Evolutionary conservation across 2,329 filamentous ascomycete species (phyloP), one percentile per base, ranked within the genome.

Genomic region (Colletotrichum falcatum): DNA sequence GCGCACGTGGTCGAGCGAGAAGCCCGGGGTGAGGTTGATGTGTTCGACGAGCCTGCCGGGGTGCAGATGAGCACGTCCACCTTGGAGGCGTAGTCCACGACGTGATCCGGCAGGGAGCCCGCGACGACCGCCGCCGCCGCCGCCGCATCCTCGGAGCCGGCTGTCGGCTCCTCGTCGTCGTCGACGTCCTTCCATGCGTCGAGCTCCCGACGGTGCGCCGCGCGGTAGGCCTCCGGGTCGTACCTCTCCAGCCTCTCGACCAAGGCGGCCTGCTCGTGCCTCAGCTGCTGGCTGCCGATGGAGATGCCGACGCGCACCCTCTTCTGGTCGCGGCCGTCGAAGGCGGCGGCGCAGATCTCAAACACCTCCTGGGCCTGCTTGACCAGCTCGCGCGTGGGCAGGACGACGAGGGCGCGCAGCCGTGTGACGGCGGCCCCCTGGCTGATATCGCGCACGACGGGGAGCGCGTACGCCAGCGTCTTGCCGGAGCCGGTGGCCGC

Each of bases 401-500:
- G 90, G 1, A 99, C 91, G 56, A 99, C 89, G 0, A 99, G 81
- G 0, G 91, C 95, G 48, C 93, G 88, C 11, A 99, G 82, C 65
- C 88, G 88, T 0, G 92, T 92, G 14, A 90, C 86, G 28, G 83
- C 82, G 18, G n/a, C n/a, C n/a, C 87, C 87, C 39, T 88, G 84
- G 74, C 91, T 91, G 59, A 99, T 83, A 61, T 92, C 90, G 55
- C 94, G 89, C 5, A 97, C 87, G 69, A 99, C 90, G 0, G 96
- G 96, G 3, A 99, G 83, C 0, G 95, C 89, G 77, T 99, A 99
- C 0, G 95, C 92, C 20, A 99, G 81, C 0, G 96, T 99, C 79
- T 99, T 99, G 66, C 96, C 96, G 0, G 96, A 98, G 11, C 96
- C 96, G 0, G 96, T 99, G 1, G 95, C 93, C 0, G 97, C 96